phyloP scores from a whole-genome alignment of 805 yeast species.

The Zygotorulaspora sp. region DNA sequence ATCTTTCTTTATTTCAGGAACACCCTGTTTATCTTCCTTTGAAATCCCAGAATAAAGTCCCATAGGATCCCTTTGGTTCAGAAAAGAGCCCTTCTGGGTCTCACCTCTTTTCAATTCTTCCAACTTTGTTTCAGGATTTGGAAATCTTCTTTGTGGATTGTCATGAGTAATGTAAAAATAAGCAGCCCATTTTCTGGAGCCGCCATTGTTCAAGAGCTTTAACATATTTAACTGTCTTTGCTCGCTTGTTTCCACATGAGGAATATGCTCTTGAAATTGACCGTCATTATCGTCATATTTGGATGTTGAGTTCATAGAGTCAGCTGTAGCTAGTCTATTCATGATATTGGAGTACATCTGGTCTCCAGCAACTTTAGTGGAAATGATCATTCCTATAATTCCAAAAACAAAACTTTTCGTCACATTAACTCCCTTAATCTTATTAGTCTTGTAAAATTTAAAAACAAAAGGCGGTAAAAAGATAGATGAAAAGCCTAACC shows the following conservation, averaged over 20 bases:
- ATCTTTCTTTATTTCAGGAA: constrained; percentile 6
- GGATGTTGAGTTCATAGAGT: constrained; percentile 21
- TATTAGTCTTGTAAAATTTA: constrained; percentile 34
- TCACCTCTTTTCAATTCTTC: constrained; percentile 27
- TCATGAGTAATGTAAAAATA: constrained; percentile 50
- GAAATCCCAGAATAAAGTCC: constrained; percentile 36
- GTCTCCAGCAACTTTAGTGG: constrained; percentile 34
- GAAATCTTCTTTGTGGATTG: constrained; percentile 48
- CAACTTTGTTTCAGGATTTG: constrained; percentile 48
- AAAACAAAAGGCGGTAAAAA: constrained; percentile 42
- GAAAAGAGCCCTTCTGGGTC: constrained; percentile 18
- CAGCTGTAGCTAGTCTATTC: constrained; percentile 20
- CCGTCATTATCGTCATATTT: constrained; percentile 19
- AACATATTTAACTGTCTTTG: constrained; percentile 35
- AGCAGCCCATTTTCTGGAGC: constrained; percentile 43
- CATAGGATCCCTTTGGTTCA: constrained; percentile 38
- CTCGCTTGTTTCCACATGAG: constrained; percentile 13
- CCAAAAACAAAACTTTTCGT: constrained; percentile 42
- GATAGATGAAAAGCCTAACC: constrained; percentile 41
- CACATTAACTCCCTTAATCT: constrained; percentile 38
- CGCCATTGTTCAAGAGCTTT: constrained; percentile 31
- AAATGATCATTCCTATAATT: constrained; percentile 36
- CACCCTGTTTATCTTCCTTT: constrained; percentile 19
- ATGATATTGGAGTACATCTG: constrained; percentile 35
- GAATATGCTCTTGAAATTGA: constrained; percentile 4